Conservation (phyloP, 148 eudicot species). For the Diospyros lotus region DNA sequence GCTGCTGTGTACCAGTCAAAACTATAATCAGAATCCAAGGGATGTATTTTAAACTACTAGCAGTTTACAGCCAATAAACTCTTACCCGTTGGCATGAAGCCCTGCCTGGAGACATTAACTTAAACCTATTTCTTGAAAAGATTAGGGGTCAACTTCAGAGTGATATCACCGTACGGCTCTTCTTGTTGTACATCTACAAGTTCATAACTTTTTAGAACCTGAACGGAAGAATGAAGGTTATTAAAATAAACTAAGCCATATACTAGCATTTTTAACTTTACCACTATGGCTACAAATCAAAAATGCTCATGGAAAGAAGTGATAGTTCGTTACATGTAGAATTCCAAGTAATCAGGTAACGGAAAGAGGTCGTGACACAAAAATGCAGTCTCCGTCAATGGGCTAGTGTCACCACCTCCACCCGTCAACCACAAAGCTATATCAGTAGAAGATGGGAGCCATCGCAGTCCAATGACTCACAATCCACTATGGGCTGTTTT, state of each 20-base stretch:
- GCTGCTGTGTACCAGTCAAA: constrained; percentile 12
- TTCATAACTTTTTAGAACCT: constrained; percentile 59
- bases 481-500: too few species aligned
- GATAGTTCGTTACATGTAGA: background rate
- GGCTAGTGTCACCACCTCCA: too few species aligned
- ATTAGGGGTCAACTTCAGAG: constrained; percentile 44
- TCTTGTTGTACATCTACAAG: constrained; percentile 62
- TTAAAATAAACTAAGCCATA: background rate
- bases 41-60: background rate
- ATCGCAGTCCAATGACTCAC: too few species aligned
- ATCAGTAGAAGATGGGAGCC: too few species aligned
- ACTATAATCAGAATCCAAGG: background rate
- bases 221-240: background rate
- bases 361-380: background rate
- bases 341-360: constrained; percentile 4
- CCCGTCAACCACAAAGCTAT: too few species aligned
- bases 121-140: constrained; percentile 33
- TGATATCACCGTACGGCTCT: constrained; percentile 66
- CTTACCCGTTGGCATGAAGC: constrained; percentile 20
- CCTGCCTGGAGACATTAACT: constrained; percentile 14
- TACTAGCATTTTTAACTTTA: background rate
- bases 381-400: background rate
- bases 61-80: background rate
- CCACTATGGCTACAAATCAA: background rate
- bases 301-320: background rate